Base-by-base conservation (phyloP, 495 filamentous ascomycete species). In the Xylaria castorea region DNA sequence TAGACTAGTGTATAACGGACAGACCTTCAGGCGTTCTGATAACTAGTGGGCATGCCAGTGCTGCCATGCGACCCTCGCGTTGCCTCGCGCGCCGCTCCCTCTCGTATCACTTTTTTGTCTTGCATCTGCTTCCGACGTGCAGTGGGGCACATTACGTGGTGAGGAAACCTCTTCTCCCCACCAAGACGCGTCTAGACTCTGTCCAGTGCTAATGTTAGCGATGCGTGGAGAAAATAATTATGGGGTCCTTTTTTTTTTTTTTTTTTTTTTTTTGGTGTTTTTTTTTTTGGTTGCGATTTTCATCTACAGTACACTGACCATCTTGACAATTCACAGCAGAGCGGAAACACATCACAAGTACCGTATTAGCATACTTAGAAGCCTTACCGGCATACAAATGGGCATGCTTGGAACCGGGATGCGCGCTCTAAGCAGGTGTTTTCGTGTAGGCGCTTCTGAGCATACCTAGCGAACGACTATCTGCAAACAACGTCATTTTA, bases 71-170 rank as follows among this genome's bases (percentile, higher is more conserved):
- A 62, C 40, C 53, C 30, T 53, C 60, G 58, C n/a, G 42, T 57
- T 71, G 69, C 46, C 36, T 71, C 34, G 36, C 58, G 60, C 69
- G n/a, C 44, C 38, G 38, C 50, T 51, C n/a, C 44, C 60, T 64
- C 68, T 71, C 69, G 69, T 71, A 71, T 71, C 38, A 36, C 60
- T 65, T 65, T 57, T 27, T 61, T 65, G 69, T 64, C 69, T 63
- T 30, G 68, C 68, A 63, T 70, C 50, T 51, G 46, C 60, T 71
- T 64, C 58, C 68, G 68, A 64, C 68, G 3, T 64, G 58, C 68
- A 62, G 69, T 62, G 61, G 30, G 61, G 30, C 67, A 32, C 44
- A 63, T 38, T 71, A 48, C 67, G 53, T 61, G 67, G 51, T 60
- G 7, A 51, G 3, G 25, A 42, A 36, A 25, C 38, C 4, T 48